Evolutionary conservation across 2,329 filamentous ascomycete species (phyloP).

Genomic region (Cladosporium austrohemisphaericum): DNA sequence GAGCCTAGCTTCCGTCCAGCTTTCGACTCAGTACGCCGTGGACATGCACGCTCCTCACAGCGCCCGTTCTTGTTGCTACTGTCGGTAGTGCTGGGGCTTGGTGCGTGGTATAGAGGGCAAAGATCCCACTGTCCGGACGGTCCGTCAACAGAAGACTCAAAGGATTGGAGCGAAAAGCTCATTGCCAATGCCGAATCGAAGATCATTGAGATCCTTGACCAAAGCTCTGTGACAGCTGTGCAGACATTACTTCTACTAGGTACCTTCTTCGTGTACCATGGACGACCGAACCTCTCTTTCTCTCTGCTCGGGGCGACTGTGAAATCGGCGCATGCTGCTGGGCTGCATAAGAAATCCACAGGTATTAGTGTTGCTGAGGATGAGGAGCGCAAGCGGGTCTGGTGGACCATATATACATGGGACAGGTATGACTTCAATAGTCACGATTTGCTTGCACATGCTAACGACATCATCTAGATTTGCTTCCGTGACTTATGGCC

Average conservation of each 20-base stretch:
- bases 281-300: constrained; percentile 40
- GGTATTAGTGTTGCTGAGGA: constrained; percentile 24
- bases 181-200: constrained; percentile 32
- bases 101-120: constrained; percentile 37
- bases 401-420: constrained; percentile 45
- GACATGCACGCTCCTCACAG: constrained; percentile 34
- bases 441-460: background rate
- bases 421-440: constrained; percentile 27
- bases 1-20: constrained; percentile 39
- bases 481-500: constrained; percentile 40
- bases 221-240: constrained; percentile 36
- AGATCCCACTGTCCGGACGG: constrained; percentile 19
- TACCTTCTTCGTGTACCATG: constrained; percentile 42
- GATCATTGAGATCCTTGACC: constrained; percentile 41
- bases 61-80: constrained; percentile 38
- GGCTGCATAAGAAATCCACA: constrained; percentile 31
- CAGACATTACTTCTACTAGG: constrained; percentile 41
- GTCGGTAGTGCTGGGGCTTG: constrained; percentile 38
- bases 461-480: constrained; percentile 25
- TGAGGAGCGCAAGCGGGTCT: constrained; percentile 39
- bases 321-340: constrained; percentile 35
- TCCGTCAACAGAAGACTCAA: constrained; percentile 19
- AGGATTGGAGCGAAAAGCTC: constrained; percentile 21
- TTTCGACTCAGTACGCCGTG: constrained; percentile 34
- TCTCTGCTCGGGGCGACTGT: constrained; percentile 38